Evolutionary conservation across 2,329 filamentous ascomycete genomes (phyloP).

Genomic region (Phialemoniopsis sp.): DNA sequence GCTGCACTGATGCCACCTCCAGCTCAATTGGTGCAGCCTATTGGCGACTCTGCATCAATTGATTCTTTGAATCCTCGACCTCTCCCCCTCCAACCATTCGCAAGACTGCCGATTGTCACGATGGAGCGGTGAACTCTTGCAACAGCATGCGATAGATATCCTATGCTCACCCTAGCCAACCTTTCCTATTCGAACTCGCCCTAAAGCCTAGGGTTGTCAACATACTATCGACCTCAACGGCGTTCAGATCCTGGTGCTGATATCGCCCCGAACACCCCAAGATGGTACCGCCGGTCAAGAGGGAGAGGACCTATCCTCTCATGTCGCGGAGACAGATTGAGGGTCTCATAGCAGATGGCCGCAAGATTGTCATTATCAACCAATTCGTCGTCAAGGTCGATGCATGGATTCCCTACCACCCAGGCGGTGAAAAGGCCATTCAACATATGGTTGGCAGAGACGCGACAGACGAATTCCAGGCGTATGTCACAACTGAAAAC

Average conservation of each 20-base stretch:
- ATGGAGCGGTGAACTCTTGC: too few relatives aligned
- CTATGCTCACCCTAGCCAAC: too few relatives aligned
- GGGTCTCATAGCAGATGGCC: constrained; percentile 76
- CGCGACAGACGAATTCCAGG: constrained; percentile 90
- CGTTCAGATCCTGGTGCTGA: too few relatives aligned
- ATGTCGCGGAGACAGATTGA: constrained; percentile 61
- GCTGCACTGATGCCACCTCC: too few relatives aligned
- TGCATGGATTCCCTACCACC: constrained; percentile 84
- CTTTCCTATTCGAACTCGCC: too few relatives aligned
- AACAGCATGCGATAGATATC: too few relatives aligned
- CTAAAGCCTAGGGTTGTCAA: too few relatives aligned
- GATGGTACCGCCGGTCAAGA: constrained; percentile 1
- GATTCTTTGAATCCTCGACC: too few relatives aligned
- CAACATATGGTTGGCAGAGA: constrained; percentile 90
- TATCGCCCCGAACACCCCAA: background rate
- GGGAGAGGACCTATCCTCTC: constrained; percentile 24
- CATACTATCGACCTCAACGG: too few relatives aligned
- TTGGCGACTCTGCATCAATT: too few relatives aligned
- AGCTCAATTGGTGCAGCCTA: background rate
- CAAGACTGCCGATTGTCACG: too few relatives aligned
- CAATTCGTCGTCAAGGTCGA: constrained; percentile 82
- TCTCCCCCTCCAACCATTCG: too few relatives aligned
- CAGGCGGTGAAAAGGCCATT: constrained; percentile 87
- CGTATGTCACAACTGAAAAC: constrained; percentile 40
- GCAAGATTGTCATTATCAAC: constrained; percentile 76